These are phyloP conservation scores for Salix arbutifolia DNA, from an alignment of 345 rosid genomes.

Conservation along the genomic window DNA sequence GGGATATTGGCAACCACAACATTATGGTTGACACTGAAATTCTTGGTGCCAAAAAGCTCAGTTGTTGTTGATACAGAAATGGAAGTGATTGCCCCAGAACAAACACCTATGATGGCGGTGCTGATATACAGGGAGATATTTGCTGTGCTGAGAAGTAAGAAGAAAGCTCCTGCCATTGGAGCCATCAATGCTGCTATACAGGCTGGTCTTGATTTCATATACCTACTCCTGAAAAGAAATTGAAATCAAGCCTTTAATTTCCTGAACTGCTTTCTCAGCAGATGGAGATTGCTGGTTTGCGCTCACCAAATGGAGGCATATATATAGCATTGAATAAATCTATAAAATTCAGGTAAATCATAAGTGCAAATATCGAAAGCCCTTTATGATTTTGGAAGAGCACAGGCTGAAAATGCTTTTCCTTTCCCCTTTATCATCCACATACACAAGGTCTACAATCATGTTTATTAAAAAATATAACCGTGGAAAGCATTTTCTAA, in stretches of 20 bases:
- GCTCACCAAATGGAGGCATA: background rate
- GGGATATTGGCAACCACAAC: conserved; percentile 75
- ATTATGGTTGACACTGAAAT: conserved; percentile 84
- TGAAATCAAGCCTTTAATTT: too few species aligned
- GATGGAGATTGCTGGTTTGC: background rate
- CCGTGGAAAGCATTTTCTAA: too few species aligned
- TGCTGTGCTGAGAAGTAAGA: conserved; percentile 45
- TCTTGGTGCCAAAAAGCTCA: conserved; percentile 67
- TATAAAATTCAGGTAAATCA: background rate
- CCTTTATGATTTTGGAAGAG: background rate
- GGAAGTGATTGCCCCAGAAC: conserved; percentile 76
- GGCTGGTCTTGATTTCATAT: conserved; percentile 49
- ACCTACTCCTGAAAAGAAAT: conserved; percentile 39
- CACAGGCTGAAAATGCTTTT: background rate
- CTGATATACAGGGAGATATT: conserved; percentile 44
- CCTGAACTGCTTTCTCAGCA: background rate
- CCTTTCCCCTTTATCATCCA: background rate
- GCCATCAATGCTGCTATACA: conserved; percentile 48
- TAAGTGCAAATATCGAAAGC: too few species aligned
- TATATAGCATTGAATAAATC: background rate
- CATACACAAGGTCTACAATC: background rate
- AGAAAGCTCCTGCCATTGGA: conserved; percentile 59
- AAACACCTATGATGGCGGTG: conserved; percentile 65
- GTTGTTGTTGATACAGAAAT: conserved; percentile 63
- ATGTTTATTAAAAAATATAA: background rate